phyloP scores from a whole-genome alignment of 1,284 basidiomycete species.

The Phylloporus sp. region DNA sequence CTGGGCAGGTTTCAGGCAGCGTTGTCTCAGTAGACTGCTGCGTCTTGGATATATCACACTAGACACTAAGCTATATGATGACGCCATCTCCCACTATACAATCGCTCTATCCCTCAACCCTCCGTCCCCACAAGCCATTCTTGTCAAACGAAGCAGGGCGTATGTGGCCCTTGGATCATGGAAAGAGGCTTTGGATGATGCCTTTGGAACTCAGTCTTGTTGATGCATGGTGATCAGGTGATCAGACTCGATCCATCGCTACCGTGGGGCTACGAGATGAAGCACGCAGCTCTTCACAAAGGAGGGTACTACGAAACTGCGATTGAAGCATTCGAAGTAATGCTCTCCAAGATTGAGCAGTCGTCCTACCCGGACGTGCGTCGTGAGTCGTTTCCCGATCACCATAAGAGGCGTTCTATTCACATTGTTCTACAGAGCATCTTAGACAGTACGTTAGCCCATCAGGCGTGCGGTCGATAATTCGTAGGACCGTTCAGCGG shows the following conservation, averaged over 20 bases:
- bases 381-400: too few species aligned
- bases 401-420: too few species aligned
- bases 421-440: too few species aligned
- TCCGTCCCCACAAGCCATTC: background rate
- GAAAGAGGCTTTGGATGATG: background rate
- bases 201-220: background rate
- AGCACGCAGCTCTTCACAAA: too few species aligned
- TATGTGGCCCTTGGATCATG: background rate
- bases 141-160: background rate
- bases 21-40: background rate
- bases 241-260: background rate
- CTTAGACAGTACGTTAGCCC: too few species aligned
- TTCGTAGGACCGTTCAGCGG: too few species aligned
- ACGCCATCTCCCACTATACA: background rate
- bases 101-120: background rate
- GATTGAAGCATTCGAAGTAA: too few species aligned
- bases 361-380: too few species aligned
- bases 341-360: too few species aligned
- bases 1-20: background rate
- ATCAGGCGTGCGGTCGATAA: too few species aligned
- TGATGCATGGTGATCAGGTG: background rate
- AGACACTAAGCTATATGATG: background rate
- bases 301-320: too few species aligned
- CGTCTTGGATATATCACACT: background rate
- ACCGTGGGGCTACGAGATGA: too few species aligned